These are phyloP conservation scores for Claviceps purpurea DNA, from an alignment of 2,329 filamentous ascomycete genomes.

Conservation along the genomic window DNA sequence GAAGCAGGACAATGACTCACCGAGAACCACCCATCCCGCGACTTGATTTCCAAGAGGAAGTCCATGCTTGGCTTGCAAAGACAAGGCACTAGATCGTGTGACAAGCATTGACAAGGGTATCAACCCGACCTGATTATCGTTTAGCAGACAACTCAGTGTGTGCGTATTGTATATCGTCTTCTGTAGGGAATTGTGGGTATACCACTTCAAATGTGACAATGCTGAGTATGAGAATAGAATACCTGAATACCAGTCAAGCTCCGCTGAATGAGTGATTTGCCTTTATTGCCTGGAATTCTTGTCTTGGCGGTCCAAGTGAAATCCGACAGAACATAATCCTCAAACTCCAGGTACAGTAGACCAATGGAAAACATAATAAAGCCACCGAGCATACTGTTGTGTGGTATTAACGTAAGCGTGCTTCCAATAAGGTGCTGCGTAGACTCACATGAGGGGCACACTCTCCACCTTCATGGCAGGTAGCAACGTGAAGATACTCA, in stretches of 20 bases:
- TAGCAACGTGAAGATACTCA: constrained; percentile 85
- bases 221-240: constrained; percentile 10
- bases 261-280: constrained; percentile 36
- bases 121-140: constrained; percentile 48
- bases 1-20: constrained; percentile 29
- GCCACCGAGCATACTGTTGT: constrained; percentile 48
- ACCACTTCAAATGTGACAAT: not conserved
- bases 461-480: constrained; percentile 78
- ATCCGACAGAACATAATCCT: constrained; percentile 45
- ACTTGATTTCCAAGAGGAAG: constrained; percentile 79
- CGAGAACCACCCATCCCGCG: constrained; percentile 68
- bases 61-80: constrained; percentile 72
- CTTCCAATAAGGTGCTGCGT: not conserved
- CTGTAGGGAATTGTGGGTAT: constrained; percentile 5
- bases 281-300: constrained; percentile 10
- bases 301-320: constrained; percentile 10
- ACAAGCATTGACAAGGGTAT: constrained; percentile 71
- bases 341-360: constrained; percentile 64
- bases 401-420: too few species aligned
- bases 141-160: not conserved
- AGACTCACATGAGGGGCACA: constrained; percentile 54
- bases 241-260: constrained; percentile 54
- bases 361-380: constrained; percentile 65
- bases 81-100: constrained; percentile 73
- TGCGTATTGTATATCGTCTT: not conserved